These are phyloP conservation scores for Vicia faba DNA, from an alignment of 306 rosid genomes.

Conservation along the genomic window DNA sequence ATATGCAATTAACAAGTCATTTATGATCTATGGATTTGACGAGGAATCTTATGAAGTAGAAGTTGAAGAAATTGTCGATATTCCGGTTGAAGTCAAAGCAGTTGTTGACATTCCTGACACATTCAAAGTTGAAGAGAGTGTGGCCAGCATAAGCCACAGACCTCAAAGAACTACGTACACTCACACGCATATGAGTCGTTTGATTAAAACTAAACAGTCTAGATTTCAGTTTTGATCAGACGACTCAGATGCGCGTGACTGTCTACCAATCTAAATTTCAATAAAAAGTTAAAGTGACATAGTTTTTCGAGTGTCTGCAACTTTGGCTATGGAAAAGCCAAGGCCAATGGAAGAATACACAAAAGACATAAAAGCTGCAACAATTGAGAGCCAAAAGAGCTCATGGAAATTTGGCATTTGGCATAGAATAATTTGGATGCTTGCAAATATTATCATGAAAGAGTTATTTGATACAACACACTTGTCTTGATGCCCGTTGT, in stretches of 20 bases:
- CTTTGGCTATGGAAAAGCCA: conserved; percentile 80
- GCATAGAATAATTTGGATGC: conserved; percentile 72
- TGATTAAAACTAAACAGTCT: no score
- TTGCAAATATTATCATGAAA: conserved; percentile 69
- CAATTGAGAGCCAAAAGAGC: conserved; percentile 88
- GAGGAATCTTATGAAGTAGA: no score
- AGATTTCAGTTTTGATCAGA: neutral
- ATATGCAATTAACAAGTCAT: no score
- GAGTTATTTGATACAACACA: conserved; percentile 66
- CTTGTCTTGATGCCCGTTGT: conserved; percentile 65
- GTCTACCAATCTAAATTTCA: no score
- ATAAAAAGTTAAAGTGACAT: neutral
- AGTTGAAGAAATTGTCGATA: no score
- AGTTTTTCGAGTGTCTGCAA: conserved; percentile 40
- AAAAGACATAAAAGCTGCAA: conserved; percentile 94
- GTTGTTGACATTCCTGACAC: no score
- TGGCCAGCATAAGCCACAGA: no score
- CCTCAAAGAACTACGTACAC: no score
- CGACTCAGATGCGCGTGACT: neutral
- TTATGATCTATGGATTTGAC: no score
- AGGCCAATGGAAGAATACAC: conserved; percentile 87
- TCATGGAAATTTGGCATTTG: conserved; percentile 84
- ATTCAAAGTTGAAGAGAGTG: no score
- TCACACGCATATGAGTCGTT: neutral
- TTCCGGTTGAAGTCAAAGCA: no score